Evolutionary conservation across 2,329 filamentous ascomycete species (phyloP), one percentile per base, ranked within the genome.

Genomic region (Cercospora sp.): DNA sequence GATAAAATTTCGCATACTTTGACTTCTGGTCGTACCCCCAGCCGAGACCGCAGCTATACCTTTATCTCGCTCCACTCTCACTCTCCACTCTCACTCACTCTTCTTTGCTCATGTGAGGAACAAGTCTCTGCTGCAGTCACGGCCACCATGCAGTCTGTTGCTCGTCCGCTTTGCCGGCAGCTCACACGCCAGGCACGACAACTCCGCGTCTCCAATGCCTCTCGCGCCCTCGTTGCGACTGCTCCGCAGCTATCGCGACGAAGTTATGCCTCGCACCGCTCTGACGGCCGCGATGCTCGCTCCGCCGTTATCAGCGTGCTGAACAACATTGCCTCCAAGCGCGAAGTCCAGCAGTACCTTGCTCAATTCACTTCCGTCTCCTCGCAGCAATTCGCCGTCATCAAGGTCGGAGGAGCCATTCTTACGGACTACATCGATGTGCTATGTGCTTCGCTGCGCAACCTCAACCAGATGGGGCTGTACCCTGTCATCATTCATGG

Each of bases 321-420:
- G 74, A 97, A 93, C 84, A 97, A 94, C 82, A 96, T 98, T 79
- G 94, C 93, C 70, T 97, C 93, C 71, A 97, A 96, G 87, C 87
- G 94, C 69, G 94, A 99, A 84, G 93, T 96, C 71, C 92, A 97
- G 84, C 94, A 98, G 82, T 98, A 98, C 81, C 89, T 98, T 68
- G 95, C 94, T 73, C 93, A 98, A 80, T 99, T 99, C 85, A 95
- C 91, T 74, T 97, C 94, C 36, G 94, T 97, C 70, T 95, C 93
- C 55, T 97, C 93, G 40, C 94, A 98, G 83, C 93, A 97, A 78
- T 99, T 98, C 80, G 94, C 94, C 73, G 94, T 99, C 60, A 97
- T 99, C 82, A 99, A 99, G 85, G 94, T 98, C 65, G 95, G 94
- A 70, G 95, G 94, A 70, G 95, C 94, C 71, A 97, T 98, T 76